Base-by-base conservation (phyloP, 2,329 filamentous ascomycete genomes). In the Paraphaeosphaeria sporulosa region DNA sequence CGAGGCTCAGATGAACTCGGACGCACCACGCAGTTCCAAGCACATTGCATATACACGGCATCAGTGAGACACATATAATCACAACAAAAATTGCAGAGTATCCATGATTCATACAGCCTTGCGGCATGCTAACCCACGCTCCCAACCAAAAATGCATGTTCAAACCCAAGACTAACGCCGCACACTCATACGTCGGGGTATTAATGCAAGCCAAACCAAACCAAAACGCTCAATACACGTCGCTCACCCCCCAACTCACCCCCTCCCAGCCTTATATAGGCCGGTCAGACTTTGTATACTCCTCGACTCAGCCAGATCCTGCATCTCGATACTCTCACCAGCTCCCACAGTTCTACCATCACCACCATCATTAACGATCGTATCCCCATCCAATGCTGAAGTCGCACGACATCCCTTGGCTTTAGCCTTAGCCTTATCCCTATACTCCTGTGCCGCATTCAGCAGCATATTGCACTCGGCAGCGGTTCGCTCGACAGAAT, bases 101-200 rank as follows among this genome's bases (percentile, higher is more conserved):
- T 27, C 25, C 6, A 27, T 27, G 6, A 27, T 6, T 6, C 6
- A 6, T 27, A 6, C 25, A 27, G 25, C 25, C 25, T 32, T 8
- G 10, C 10, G 30, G 7, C 10, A 9, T 32, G 4, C 7, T 32
- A 32, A 8, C 30, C 30, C 8, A 32, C 30, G 4, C 30, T 32
- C 30, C 30, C 8, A 8, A 9, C 30, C 8, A 9, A 9, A 32
- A 32, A 32, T 32, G 30, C 4, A 30, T 4, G 27, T 4, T 2
- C 30, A 32, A 12, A 5, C 8, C 30, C 10, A 5, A 5, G 7
- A 32, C n/a, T 6, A 49, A 49, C 47, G 47, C 47, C 47, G 10
- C 47, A 49, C 47, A 49, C 25, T 49, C 47, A 49, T 49, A 6
- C 19, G 10, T 44, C 27, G 46, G 47, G 47, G 47, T 49, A 49